These are phyloP conservation scores for Primulina tabacum DNA, from an alignment of 257 asterid species.

Conservation along the genomic window DNA sequence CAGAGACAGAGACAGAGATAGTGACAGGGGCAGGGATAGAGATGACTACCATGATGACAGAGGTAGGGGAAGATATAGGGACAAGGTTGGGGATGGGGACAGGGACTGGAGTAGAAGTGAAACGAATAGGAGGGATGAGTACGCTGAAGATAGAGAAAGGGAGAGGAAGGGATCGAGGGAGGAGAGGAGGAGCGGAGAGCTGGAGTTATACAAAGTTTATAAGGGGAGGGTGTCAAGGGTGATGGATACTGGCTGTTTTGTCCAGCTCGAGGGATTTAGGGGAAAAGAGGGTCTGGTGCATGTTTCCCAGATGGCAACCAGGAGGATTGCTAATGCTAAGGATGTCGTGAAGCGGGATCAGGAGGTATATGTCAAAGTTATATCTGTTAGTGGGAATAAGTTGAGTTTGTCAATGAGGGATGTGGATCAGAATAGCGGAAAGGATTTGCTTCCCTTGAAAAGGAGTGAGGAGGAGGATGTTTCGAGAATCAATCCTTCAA, in stretches of 20 bases:
- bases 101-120: conserved; percentile 27
- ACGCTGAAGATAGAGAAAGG: conserved; percentile 29
- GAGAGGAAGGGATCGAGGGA: conserved; percentile 30
- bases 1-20: conserved; percentile 28
- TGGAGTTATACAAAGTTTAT: conserved; percentile 60
- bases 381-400: conserved; percentile 74
- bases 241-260: conserved; percentile 95
- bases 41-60: conserved; percentile 12
- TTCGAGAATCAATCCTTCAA: conserved; percentile 48
- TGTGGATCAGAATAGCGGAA: conserved; percentile 89
- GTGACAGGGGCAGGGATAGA: not conserved
- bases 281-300: conserved; percentile 93
- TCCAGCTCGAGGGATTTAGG: conserved; percentile 61
- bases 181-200: conserved; percentile 43
- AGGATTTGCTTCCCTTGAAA: conserved; percentile 76
- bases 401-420: conserved; percentile 89
- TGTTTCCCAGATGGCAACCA: conserved; percentile 77
- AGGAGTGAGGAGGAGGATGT: conserved; percentile 57
- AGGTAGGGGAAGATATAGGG: conserved; percentile 26
- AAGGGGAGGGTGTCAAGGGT: conserved; percentile 90
- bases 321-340: conserved; percentile 81
- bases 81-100: not conserved
- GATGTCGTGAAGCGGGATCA: conserved; percentile 90
- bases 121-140: conserved; percentile 10
- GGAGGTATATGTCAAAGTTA: conserved; percentile 83